These are phyloP conservation scores for Vitis rotundifolia DNA, from an alignment of 164 flowering plant species.

Conservation along the genomic window DNA sequence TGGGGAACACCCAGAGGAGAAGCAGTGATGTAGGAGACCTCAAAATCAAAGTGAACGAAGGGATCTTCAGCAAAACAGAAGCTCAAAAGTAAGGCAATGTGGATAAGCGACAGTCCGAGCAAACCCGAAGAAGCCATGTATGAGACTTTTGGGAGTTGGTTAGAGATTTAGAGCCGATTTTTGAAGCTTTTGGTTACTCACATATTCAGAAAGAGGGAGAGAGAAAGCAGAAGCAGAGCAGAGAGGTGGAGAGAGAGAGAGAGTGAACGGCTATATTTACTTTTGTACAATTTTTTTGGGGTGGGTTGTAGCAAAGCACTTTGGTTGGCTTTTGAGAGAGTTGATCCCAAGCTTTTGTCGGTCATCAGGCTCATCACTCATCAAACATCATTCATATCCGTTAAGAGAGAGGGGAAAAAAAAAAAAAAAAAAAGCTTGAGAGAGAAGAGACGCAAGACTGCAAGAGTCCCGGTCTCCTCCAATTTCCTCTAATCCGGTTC, in stretches of 20 bases:
- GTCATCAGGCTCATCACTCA: conserved; percentile 13
- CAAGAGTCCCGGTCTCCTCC: too few species aligned
- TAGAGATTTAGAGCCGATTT: neutral
- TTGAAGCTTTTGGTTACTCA: conserved; percentile 19
- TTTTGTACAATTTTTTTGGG: neutral
- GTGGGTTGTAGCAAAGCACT: neutral
- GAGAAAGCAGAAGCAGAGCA: conserved; percentile 4
- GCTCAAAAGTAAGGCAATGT: conserved; percentile 39
- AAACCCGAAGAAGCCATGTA: conserved; percentile 37
- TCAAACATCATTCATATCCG: neutral
- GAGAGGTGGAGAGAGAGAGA: neutral
- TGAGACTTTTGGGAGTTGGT: neutral
- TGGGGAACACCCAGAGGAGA: conserved; percentile 81
- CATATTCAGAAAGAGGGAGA: conserved; percentile 26
- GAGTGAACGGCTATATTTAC: conserved; percentile 10
- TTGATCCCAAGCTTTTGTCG: conserved; percentile 17
- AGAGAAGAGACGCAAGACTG: too few species aligned
- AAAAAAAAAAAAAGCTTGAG: too few species aligned
- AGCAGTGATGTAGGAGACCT: conserved; percentile 72
- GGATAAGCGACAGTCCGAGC: conserved; percentile 24
- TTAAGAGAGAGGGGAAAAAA: too few species aligned
- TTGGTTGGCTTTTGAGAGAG: conserved; percentile 6
- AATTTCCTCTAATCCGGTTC: too few species aligned
- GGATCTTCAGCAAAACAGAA: conserved; percentile 57
- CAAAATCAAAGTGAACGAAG: conserved; percentile 41